Conservation (phyloP, 1,284 basidiomycete species). For the Tilletia setariae region DNA sequence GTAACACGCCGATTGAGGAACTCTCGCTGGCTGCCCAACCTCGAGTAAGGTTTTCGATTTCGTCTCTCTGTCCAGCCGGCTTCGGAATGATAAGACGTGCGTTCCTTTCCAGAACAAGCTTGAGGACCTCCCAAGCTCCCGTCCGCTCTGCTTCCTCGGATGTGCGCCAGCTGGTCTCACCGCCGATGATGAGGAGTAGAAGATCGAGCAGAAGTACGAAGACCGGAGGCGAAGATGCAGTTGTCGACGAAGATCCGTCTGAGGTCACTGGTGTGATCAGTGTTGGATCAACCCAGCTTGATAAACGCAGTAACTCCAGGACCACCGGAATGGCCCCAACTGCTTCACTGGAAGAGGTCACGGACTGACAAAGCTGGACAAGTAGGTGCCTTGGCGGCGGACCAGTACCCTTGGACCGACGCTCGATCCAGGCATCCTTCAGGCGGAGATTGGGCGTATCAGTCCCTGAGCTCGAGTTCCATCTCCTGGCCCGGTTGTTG, state of each 20-base stretch:
- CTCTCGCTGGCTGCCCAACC: constrained; percentile 55
- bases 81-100: not conserved
- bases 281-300: no score
- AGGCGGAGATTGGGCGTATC: no score
- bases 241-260: no score
- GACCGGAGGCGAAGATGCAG: not conserved
- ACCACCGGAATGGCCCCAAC: no score
- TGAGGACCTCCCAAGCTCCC: not conserved
- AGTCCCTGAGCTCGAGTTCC: no score
- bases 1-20: constrained; percentile 73
- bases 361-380: no score
- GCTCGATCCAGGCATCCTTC: no score
- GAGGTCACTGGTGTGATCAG: no score
- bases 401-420: no score
- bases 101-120: not conserved
- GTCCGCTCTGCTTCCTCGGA: not conserved
- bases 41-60: constrained; percentile 16
- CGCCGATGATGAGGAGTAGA: not conserved
- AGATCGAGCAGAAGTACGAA: not conserved
- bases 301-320: no score
- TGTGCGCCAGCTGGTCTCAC: not conserved
- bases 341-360: no score
- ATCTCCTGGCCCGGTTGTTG: not conserved
- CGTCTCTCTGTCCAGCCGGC: not conserved
- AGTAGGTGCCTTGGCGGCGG: no score